A percentile compares a stretch with the other conserved stretches of the same genome.
phyloP scores from a whole-genome alignment of 805 yeast genomes.

The Candida chilensis region DNA sequence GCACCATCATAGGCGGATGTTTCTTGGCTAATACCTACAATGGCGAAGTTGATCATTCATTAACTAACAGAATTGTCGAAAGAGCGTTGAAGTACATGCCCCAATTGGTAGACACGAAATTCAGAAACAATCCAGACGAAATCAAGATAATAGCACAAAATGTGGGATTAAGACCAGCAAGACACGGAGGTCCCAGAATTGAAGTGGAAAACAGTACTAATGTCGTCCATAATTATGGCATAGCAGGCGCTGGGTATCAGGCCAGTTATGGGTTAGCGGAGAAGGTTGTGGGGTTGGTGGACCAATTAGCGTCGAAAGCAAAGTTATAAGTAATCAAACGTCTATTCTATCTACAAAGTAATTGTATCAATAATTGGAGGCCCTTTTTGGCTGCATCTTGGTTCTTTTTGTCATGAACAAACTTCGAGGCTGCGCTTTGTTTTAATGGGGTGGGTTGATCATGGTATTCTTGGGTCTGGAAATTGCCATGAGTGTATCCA shows the following conservation, averaged over 20 bases:
- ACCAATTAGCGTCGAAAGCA: slow-evolving; percentile 12
- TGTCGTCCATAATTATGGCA: slow-evolving; percentile 60
- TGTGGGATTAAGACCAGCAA: slow-evolving; percentile 28
- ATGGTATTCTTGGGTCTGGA: slow-evolving; percentile 11
- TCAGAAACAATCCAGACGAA: slow-evolving; percentile 12
- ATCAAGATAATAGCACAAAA: slow-evolving; percentile 20
- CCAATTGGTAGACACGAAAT: slow-evolving; percentile 17
- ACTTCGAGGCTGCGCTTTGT: slow-evolving; percentile 10
- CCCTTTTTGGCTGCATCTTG: slow-evolving; percentile 14
- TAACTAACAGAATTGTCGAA: slow-evolving; percentile 36
- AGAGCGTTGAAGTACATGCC: slow-evolving; percentile 35
- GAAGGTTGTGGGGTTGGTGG: slow-evolving; percentile 27
- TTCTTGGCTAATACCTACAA: slow-evolving; percentile 3
- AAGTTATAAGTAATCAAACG: slow-evolving; percentile 5
- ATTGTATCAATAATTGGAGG: slow-evolving; percentile 1
- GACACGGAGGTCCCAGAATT: slow-evolving; percentile 23
- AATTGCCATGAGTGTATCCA: slow-evolving; percentile 11
- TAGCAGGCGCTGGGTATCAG: slow-evolving; percentile 75
- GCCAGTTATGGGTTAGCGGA: slow-evolving; percentile 56
- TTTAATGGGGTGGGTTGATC: slow-evolving; percentile 9
- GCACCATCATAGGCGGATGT: slow-evolving; percentile 58
- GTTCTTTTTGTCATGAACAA: slow-evolving; percentile 11
- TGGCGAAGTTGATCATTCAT: slow-evolving; percentile 31
- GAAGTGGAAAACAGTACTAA: slow-evolving; percentile 16
- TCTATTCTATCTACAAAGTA: not conserved